Percentiles rank a stretch among this genome's conserved stretches.
These are phyloP conservation scores for Shiraia sp. DNA, from an alignment of 2,329 filamentous ascomycete species.

Conservation along the genomic window DNA sequence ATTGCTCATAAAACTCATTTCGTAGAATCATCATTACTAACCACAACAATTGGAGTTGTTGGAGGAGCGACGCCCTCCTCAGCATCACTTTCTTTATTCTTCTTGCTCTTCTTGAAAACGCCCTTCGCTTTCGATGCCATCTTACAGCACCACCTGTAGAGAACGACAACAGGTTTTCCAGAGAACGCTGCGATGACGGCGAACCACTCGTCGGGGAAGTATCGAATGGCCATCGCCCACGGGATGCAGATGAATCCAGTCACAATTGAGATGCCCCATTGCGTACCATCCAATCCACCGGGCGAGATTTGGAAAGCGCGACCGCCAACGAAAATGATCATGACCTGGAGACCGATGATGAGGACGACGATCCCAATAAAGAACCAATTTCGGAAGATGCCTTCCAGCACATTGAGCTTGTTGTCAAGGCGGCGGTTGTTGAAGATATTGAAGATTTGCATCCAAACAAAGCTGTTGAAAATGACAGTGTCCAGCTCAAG, in stretches of 20 bases:
- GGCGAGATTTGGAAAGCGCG: constrained; percentile 57
- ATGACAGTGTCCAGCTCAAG: constrained; percentile 64
- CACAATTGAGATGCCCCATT: constrained; percentile 64
- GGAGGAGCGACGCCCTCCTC: constrained; percentile 19
- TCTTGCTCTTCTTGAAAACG: constrained; percentile 21
- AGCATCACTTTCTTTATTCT: constrained; percentile 17
- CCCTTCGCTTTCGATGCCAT: constrained; percentile 13
- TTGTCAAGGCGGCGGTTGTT: constrained; percentile 68
- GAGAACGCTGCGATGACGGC: constrained; percentile 22
- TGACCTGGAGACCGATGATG: constrained; percentile 61
- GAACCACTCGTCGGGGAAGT: constrained; percentile 54
- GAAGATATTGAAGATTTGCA: constrained; percentile 73
- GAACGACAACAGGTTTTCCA: constrained; percentile 27
- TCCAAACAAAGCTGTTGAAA: constrained; percentile 73
- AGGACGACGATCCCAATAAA: constrained; percentile 62
- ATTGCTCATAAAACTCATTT: too few relatives aligned
- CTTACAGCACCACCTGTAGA: constrained; percentile 18
- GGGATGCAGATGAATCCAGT: constrained; percentile 57
- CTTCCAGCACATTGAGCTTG: constrained; percentile 64
- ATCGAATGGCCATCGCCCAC: constrained; percentile 55
- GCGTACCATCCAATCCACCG: constrained; percentile 55
- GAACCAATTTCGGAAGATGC: constrained; percentile 60
- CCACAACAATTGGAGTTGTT: constrained; percentile 24
- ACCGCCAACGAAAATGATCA: constrained; percentile 63
- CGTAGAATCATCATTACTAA: constrained; percentile 10